Evolutionary conservation across 495 filamentous ascomycete genomes (phyloP).

Genomic region (Massariosphaeria phaeospora): DNA sequence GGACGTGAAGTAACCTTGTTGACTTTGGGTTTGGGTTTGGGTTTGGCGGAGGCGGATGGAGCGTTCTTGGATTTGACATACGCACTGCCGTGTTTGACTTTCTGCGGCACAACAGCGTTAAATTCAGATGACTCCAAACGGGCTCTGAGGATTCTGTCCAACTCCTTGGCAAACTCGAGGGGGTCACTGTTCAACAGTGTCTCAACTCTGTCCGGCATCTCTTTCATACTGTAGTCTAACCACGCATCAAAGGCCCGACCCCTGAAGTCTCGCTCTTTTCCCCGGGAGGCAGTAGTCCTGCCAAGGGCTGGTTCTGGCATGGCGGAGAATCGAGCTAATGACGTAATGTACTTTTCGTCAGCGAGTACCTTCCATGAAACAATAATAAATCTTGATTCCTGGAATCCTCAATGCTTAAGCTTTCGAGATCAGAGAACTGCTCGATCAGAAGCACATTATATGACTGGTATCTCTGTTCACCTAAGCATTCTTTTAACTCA

Average conservation of each 20-base stretch:
- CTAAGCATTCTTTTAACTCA: constrained; percentile 59
- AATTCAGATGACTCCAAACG: constrained; percentile 29
- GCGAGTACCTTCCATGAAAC: constrained; percentile 48
- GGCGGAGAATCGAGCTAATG: constrained; percentile 50
- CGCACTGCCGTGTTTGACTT: constrained; percentile 33
- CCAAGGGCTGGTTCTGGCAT: constrained; percentile 43
- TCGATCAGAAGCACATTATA: constrained; percentile 47
- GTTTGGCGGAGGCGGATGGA: neutral
- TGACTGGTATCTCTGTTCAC: constrained; percentile 1
- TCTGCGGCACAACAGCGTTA: constrained; percentile 26
- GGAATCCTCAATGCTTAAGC: constrained; percentile 42
- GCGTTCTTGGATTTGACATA: constrained; percentile 19
- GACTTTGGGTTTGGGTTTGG: neutral
- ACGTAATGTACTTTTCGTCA: constrained; percentile 46
- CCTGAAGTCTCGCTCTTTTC: too few species aligned
- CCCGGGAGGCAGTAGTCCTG: too few species aligned
- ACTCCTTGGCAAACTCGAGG: constrained; percentile 34
- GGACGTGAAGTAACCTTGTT: neutral
- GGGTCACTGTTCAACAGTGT: constrained; percentile 36
- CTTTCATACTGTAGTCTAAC: constrained; percentile 45
- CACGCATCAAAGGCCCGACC: constrained; percentile 52
- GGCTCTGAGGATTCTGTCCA: constrained; percentile 32
- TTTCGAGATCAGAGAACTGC: constrained; percentile 35
- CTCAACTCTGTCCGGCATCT: constrained; percentile 45
- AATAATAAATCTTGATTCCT: constrained; percentile 55